phyloP scores from a whole-genome alignment of 2,329 filamentous ascomycete species.

The Tolypocladium paradoxum region DNA sequence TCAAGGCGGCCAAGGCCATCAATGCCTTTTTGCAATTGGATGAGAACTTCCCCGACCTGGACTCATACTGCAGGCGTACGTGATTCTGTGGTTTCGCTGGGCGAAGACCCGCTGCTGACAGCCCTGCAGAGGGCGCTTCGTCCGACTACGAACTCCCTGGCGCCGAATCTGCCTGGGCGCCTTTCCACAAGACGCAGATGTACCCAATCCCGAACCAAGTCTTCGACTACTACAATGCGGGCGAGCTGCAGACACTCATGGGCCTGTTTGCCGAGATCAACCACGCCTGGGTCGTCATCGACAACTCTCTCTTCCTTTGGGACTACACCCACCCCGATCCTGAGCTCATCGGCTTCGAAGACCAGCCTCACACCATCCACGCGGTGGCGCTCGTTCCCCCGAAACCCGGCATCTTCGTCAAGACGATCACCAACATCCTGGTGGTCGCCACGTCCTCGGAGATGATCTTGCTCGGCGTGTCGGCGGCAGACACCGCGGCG shows the following conservation, averaged over 20 bases:
- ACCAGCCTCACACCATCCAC: constrained; percentile 78
- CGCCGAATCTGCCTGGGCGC: constrained; percentile 62
- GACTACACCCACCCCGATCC: constrained; percentile 92
- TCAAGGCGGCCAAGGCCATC: constrained; percentile 73
- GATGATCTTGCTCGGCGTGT: constrained; percentile 79
- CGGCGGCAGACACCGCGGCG: constrained; percentile 52
- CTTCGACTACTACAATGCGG: constrained; percentile 83
- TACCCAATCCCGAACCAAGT: constrained; percentile 88
- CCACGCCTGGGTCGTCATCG: constrained; percentile 91
- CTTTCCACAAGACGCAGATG: constrained; percentile 77
- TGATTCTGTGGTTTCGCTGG: constrained; percentile 10
- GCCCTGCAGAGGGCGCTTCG: constrained; percentile 65
- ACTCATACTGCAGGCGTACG: constrained; percentile 81
- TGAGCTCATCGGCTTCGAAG: constrained; percentile 84
- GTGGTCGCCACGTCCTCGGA: constrained; percentile 81
- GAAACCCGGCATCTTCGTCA: constrained; percentile 77
- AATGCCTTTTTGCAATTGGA: constrained; percentile 70
- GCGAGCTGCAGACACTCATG: constrained; percentile 84
- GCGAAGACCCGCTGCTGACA: constrained; percentile 12
- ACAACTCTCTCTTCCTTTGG: constrained; percentile 95
- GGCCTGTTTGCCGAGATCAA: constrained; percentile 90
- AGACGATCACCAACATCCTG: constrained; percentile 75
- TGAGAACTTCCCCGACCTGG: constrained; percentile 75
- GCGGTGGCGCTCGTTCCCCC: constrained; percentile 82
- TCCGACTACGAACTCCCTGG: constrained; percentile 79